Evolutionary conservation across 768 basidiomycete species (phyloP).

Genomic region (Termitomyces titanicus): DNA sequence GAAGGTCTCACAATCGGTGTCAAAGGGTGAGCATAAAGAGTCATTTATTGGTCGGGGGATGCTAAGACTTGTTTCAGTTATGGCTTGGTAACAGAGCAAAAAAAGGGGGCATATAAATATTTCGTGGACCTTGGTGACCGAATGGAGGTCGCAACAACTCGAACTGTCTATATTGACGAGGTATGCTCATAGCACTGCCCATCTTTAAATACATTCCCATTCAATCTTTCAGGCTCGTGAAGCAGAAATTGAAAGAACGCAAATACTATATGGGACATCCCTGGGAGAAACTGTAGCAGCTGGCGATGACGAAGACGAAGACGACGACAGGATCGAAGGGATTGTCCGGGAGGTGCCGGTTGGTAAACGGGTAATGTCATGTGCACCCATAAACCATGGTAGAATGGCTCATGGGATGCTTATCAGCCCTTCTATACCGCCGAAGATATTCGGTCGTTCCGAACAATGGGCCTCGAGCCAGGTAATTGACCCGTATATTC

Average conservation of each 20-base stretch:
- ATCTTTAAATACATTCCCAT: neutral
- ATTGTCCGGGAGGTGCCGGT: constrained; percentile 37
- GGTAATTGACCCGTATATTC: constrained; percentile 36
- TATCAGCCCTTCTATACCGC: constrained; percentile 78
- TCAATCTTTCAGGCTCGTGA: constrained; percentile 32
- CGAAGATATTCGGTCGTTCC: constrained; percentile 80
- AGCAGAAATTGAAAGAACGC: constrained; percentile 41
- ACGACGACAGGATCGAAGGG: constrained; percentile 31
- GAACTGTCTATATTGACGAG: constrained; percentile 76
- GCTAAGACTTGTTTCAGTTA: constrained; percentile 49
- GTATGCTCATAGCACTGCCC: constrained; percentile 33
- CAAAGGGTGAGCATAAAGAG: constrained; percentile 54
- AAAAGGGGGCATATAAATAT: constrained; percentile 77
- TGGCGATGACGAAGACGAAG: constrained; percentile 37
- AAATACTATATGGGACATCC: constrained; percentile 43
- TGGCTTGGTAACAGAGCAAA: constrained; percentile 84
- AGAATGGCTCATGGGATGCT: neutral
- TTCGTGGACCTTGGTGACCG: constrained; percentile 76
- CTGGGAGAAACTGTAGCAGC: constrained; percentile 30
- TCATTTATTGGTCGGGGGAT: neutral
- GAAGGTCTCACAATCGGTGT: constrained; percentile 73
- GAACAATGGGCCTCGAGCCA: constrained; percentile 76
- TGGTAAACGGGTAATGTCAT: constrained; percentile 46
- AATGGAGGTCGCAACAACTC: constrained; percentile 71
- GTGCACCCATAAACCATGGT: neutral